phyloP scores from a whole-genome alignment of 371 early-diverging fungal genomes.

The Mortierella sp. region DNA sequence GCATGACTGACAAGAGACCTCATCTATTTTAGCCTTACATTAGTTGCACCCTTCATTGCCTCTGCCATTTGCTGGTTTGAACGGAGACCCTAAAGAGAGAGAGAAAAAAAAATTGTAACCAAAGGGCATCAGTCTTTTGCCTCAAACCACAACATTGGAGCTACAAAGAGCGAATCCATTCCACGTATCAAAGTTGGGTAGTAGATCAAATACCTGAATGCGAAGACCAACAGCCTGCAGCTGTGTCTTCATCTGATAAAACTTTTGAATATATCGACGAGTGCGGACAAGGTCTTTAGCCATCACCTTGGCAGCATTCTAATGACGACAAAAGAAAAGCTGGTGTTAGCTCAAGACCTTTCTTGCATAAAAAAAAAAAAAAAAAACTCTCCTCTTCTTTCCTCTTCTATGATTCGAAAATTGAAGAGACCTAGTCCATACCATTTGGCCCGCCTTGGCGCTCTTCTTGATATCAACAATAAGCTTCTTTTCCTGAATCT shows the following conservation, averaged over 20 bases:
- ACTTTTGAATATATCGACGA: slow-evolving; percentile 92
- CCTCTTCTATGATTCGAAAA: background rate
- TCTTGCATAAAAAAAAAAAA: slow-evolving; percentile 1
- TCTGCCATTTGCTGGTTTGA: slow-evolving; percentile 97
- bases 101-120: background rate
- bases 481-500: slow-evolving; percentile 95
- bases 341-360: background rate
- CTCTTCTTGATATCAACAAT: slow-evolving; percentile 92
- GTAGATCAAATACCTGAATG: slow-evolving; percentile 79
- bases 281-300: slow-evolving; percentile 97
- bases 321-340: slow-evolving; percentile 3
- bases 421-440: slow-evolving; percentile 26
- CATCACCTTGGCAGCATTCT: slow-evolving; percentile 94
- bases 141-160: slow-evolving; percentile 1
- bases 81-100: slow-evolving; percentile 74
- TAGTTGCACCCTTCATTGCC: slow-evolving; percentile 95
- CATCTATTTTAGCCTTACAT: slow-evolving; percentile 41
- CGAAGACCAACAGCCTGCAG: slow-evolving; percentile 92
- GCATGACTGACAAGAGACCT: background rate
- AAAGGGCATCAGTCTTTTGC: background rate
- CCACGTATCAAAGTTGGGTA: background rate
- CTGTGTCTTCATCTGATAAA: slow-evolving; percentile 95
- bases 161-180: no score
- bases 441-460: slow-evolving; percentile 93
- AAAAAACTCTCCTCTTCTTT: background rate